phyloP scores from a whole-genome alignment of 805 yeast genomes.

The Candida mattraensis region DNA sequence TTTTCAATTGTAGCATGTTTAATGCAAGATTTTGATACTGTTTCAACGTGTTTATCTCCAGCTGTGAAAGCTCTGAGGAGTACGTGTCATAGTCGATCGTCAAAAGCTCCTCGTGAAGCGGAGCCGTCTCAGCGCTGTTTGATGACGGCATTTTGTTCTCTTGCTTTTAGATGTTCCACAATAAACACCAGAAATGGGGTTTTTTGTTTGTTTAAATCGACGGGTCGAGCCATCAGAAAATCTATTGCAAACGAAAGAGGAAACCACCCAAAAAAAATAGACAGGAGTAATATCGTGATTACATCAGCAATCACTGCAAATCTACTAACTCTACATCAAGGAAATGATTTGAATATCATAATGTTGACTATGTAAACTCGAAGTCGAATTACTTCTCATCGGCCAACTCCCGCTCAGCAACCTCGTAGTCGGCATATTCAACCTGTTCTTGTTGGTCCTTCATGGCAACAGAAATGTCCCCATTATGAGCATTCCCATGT shows the following conservation, averaged over 20 bases:
- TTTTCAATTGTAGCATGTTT: slow-evolving; percentile 29
- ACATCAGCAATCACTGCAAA: no score
- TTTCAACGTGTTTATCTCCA: slow-evolving; percentile 37
- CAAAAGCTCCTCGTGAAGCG: slow-evolving; percentile 17
- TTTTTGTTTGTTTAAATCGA: no score
- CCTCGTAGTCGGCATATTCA: slow-evolving; percentile 16
- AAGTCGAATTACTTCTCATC: neutral
- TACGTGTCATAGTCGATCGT: slow-evolving; percentile 27
- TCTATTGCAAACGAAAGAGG: no score
- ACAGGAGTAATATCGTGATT: no score
- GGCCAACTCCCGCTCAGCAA: slow-evolving; percentile 9
- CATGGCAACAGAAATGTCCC: slow-evolving; percentile 14
- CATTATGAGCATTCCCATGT: slow-evolving; percentile 16
- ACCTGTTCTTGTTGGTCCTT: slow-evolving; percentile 12
- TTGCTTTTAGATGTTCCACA: no score
- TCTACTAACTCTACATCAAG: no score
- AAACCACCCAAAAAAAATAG: no score
- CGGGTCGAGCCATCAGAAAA: no score
- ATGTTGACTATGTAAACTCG: no score
- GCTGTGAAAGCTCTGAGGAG: slow-evolving; percentile 31
- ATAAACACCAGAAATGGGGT: no score
- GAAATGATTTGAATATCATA: no score
- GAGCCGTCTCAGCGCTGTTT: slow-evolving; percentile 2
- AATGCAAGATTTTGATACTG: slow-evolving; percentile 40
- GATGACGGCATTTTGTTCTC: no score